These are phyloP conservation scores for Myochromella boudieri DNA, from an alignment of 768 basidiomycete species.

Conservation along the genomic window DNA sequence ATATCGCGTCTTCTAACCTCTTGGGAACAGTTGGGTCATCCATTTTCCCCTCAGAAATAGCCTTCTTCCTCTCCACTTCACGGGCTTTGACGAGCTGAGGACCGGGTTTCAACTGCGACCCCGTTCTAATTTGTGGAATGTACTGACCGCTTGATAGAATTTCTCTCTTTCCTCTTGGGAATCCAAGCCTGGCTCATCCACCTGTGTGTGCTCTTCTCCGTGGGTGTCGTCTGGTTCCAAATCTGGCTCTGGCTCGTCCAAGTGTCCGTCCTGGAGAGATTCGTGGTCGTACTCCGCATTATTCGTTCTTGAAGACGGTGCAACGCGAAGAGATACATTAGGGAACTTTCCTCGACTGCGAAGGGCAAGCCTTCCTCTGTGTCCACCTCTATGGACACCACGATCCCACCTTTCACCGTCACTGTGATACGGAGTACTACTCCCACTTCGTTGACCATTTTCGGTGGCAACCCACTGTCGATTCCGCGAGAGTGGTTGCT, in stretches of 20 bases:
- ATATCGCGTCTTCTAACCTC: slow-evolving; percentile 85
- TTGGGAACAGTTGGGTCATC: slow-evolving; percentile 81
- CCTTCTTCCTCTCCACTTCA: slow-evolving; percentile 66
- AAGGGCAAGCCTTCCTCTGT: slow-evolving; percentile 34
- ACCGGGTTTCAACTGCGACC: slow-evolving; percentile 20
- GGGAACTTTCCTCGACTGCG: slow-evolving; percentile 39
- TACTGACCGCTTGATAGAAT: slow-evolving; percentile 71
- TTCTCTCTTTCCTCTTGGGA: slow-evolving; percentile 63
- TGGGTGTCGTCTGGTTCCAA: slow-evolving; percentile 20
- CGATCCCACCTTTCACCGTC: slow-evolving; percentile 65
- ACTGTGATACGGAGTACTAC: slow-evolving; percentile 33
- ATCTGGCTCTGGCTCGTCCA: slow-evolving; percentile 31
- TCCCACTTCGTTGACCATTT: slow-evolving; percentile 31
- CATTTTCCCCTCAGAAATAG: slow-evolving; percentile 84
- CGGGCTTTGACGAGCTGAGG: slow-evolving; percentile 69
- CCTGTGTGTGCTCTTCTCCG: background rate
- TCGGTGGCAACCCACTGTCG: slow-evolving; percentile 61
- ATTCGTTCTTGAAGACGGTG: slow-evolving; percentile 15
- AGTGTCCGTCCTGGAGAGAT: slow-evolving; percentile 30
- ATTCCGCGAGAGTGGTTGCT: slow-evolving; percentile 47
- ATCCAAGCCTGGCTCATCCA: slow-evolving; percentile 52
- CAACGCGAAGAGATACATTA: slow-evolving; percentile 39
- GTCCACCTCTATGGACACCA: slow-evolving; percentile 53
- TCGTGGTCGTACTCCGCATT: slow-evolving; percentile 23
- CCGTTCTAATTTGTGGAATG: slow-evolving; percentile 13